Percentiles rank a stretch among this genome's conserved stretches.
phyloP scores from a whole-genome alignment of 306 rosid species.

The Acacia crassicarpa region DNA sequence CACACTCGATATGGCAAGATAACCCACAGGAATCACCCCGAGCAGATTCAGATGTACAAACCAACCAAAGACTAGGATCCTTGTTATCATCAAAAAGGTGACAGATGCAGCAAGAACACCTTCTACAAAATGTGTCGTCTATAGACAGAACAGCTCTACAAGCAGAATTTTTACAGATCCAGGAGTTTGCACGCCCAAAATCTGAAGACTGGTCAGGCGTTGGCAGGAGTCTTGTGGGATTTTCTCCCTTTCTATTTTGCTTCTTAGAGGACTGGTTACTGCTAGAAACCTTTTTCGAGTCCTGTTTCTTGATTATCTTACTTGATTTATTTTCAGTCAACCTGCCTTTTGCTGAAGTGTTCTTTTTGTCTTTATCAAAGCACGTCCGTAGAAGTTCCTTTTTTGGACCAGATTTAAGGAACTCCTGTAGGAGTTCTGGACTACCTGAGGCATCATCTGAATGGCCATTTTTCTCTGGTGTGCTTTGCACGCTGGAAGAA shows the following conservation, averaged over 20 bases:
- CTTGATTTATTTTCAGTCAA: constrained; percentile 62
- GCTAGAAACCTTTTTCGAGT: constrained; percentile 62
- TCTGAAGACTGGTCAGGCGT: constrained; percentile 67
- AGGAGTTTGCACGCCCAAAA: constrained; percentile 67
- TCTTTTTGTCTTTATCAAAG: constrained; percentile 66
- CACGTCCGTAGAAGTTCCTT: constrained; percentile 67
- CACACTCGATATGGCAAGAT: constrained; percentile 98
- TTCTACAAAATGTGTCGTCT: constrained; percentile 92
- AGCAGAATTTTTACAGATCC: constrained; percentile 97
- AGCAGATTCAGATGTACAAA: constrained; percentile 78
- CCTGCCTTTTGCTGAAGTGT: constrained; percentile 48
- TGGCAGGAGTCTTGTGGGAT: constrained; percentile 66
- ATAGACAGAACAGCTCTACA: constrained; percentile 90
- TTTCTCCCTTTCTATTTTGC: constrained; percentile 87
- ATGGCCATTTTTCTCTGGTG: constrained; percentile 77
- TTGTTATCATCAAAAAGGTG: constrained; percentile 96
- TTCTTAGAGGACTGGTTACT: constrained; percentile 62
- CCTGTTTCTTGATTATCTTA: constrained; percentile 78
- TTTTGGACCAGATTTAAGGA: constrained; percentile 72
- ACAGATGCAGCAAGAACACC: constrained; percentile 99
- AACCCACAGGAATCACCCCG: constrained; percentile 86
- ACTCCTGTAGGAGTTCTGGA: constrained; percentile 74
- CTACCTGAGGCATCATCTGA: constrained; percentile 78
- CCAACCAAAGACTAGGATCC: constrained; percentile 99
- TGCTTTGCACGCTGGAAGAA: constrained; percentile 80